Percentiles rank a stretch among this genome's conserved stretches.
Evolutionary conservation across 139 green algal genomes (phyloP).

Genomic region (Prasinococcaceae sp.): DNA sequence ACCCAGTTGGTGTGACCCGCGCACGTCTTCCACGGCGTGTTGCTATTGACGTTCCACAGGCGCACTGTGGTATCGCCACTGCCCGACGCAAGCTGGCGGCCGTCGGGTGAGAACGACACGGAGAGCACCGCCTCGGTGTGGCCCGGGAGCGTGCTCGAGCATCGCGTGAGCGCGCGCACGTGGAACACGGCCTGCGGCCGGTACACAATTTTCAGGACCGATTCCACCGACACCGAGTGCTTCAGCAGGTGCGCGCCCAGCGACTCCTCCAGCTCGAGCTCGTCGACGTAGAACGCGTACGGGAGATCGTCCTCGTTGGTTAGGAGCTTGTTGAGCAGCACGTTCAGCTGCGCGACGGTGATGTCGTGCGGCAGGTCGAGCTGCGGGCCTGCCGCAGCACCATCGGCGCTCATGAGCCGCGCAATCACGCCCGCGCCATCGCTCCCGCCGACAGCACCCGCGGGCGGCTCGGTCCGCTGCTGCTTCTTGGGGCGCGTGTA

Average conservation of each 20-base stretch:
- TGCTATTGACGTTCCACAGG: conserved; percentile 85
- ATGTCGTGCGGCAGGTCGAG: conserved; percentile 72
- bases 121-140: conserved; percentile 82
- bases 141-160: conserved; percentile 65
- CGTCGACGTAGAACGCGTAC: conserved; percentile 84
- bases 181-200: conserved; percentile 87
- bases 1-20: conserved; percentile 84
- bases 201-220: conserved; percentile 69
- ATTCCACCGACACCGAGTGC: conserved; percentile 66
- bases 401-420: conserved; percentile 22
- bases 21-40: conserved; percentile 58
- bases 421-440: too few species aligned
- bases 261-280: conserved; percentile 50
- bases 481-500: too few species aligned
- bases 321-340: conserved; percentile 74
- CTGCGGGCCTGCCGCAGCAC: conserved; percentile 50
- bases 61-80: conserved; percentile 81
- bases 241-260: conserved; percentile 55
- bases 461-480: too few species aligned
- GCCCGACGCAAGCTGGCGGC: conserved; percentile 64
- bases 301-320: conserved; percentile 63
- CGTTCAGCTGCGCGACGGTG: conserved; percentile 67
- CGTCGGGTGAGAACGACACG: conserved; percentile 82
- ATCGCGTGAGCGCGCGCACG: conserved; percentile 78
- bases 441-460: too few species aligned